These are phyloP conservation scores for Pseudogymnoascus sp. DNA, from an alignment of 2,329 filamentous ascomycete species.

Conservation along the genomic window DNA sequence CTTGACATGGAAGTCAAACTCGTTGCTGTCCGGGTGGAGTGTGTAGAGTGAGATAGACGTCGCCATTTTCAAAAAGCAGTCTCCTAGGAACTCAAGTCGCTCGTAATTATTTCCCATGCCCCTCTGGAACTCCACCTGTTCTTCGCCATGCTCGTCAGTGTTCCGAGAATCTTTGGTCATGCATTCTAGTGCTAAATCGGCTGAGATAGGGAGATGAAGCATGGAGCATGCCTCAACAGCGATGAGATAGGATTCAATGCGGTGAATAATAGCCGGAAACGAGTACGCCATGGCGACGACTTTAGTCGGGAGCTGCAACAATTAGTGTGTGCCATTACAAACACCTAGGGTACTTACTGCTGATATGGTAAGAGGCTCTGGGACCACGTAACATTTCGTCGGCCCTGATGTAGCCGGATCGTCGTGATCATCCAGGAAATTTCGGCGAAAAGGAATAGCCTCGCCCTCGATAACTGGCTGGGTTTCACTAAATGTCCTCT, in stretches of 20 bases:
- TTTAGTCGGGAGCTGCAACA: slow-evolving; percentile 52
- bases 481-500: slow-evolving; percentile 49
- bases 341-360: slow-evolving; percentile 43
- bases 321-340: not conserved
- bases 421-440: slow-evolving; percentile 63
- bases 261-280: slow-evolving; percentile 77
- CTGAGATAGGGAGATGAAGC: slow-evolving; percentile 55
- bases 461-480: slow-evolving; percentile 78
- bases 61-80: slow-evolving; percentile 91
- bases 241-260: slow-evolving; percentile 75
- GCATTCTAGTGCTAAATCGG: slow-evolving; percentile 72
- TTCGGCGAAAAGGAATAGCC: slow-evolving; percentile 67
- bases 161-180: slow-evolving; percentile 90
- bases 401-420: slow-evolving; percentile 28
- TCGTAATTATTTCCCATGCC: slow-evolving; percentile 96
- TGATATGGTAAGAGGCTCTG: slow-evolving; percentile 71
- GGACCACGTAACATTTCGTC: slow-evolving; percentile 58
- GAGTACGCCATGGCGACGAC: slow-evolving; percentile 66
- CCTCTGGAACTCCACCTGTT: slow-evolving; percentile 64
- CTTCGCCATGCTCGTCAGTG: slow-evolving; percentile 59
- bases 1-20: slow-evolving; percentile 82
- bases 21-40: slow-evolving; percentile 65
- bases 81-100: slow-evolving; percentile 84
- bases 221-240: slow-evolving; percentile 63
- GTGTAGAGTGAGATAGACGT: slow-evolving; percentile 84